phyloP scores from a whole-genome alignment of 495 filamentous ascomycete genomes.

The Aspergillus steynii region DNA sequence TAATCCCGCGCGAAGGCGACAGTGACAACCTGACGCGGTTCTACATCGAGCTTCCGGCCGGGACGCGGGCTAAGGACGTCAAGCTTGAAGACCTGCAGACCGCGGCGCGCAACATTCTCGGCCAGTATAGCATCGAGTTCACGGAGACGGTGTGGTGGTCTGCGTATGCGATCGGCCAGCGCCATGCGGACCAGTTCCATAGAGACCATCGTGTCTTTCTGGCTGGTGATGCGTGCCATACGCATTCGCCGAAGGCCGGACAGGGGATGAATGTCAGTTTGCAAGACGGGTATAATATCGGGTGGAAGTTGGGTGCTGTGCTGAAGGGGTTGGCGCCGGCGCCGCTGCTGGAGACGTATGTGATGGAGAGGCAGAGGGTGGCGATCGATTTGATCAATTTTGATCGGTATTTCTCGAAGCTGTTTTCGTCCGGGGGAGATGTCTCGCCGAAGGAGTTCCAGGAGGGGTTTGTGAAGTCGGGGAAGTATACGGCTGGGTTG shows the following conservation, averaged over 20 bases:
- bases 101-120: slow-evolving; percentile 58
- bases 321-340: slow-evolving; percentile 57
- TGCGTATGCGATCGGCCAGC: slow-evolving; percentile 60
- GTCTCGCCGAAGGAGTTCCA: slow-evolving; percentile 47
- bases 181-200: slow-evolving; percentile 57
- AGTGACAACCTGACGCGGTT: slow-evolving; percentile 63
- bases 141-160: slow-evolving; percentile 57
- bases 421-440: slow-evolving; percentile 54
- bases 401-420: slow-evolving; percentile 63
- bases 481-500: slow-evolving; percentile 64
- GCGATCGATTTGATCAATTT: slow-evolving; percentile 75
- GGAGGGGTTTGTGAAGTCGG: slow-evolving; percentile 60
- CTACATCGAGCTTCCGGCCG: slow-evolving; percentile 68
- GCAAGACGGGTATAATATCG: slow-evolving; percentile 65
- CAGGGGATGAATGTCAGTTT: slow-evolving; percentile 54
- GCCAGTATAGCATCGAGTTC: slow-evolving; percentile 55
- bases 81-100: slow-evolving; percentile 56
- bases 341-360: slow-evolving; percentile 65
- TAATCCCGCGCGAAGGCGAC: slow-evolving; percentile 70
- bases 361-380: slow-evolving; percentile 64
- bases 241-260: slow-evolving; percentile 62
- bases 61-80: slow-evolving; percentile 42
- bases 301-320: slow-evolving; percentile 75
- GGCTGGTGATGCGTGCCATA: slow-evolving; percentile 62
- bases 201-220: slow-evolving; percentile 55